Base-by-base conservation (phyloP, 1,284 basidiomycete genomes). In the Anthracocystis setariae region DNA sequence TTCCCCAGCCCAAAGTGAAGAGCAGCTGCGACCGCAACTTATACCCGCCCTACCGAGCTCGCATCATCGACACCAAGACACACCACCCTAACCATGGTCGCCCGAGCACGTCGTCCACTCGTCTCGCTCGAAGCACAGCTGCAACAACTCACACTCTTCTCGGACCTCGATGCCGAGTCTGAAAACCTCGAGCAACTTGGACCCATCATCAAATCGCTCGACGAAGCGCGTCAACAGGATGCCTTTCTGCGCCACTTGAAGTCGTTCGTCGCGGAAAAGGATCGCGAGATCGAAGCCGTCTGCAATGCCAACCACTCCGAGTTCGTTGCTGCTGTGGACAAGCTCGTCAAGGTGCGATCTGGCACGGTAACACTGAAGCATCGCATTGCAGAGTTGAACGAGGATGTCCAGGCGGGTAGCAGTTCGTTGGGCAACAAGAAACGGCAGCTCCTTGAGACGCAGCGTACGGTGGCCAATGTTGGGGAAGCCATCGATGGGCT, bases 271-370 rank as follows among this genome's bases (percentile, higher is more conserved):
- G 89, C 91, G 77, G 89, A 93, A 71, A 97, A 98, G 85, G 96
- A 99, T 82, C 87, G 88, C 58, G 94, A 98, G 84, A 98, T 99
- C 80, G 93, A 98, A 85, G 89, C 88, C 62, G 94, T 98, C 84
- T 98, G 96, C 84, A 89, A 90, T 60, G 90, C 91, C 75, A 98
- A 98, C 83, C 97, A 98, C 82, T 92, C 95, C 85, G 96, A 98
- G 83, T 98, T 99, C 82, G 93, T 97, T 23, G 90, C 90, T 21
- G 96, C 94, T 8, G 94, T 98, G 9, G 93, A 94, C 32, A 97
- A 94, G 4, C 86, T 99, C 54, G 90, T 98, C 83, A 92, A 91
- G 46, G 94, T 98, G 81, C 91, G 97, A 77, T 93, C 87, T 50
- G 87, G 87, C 0, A 87, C 87, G 1, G 85, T 86, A 1, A 85